phyloP scores from a whole-genome alignment of 345 rosid species.

The Brassica carinata region DNA sequence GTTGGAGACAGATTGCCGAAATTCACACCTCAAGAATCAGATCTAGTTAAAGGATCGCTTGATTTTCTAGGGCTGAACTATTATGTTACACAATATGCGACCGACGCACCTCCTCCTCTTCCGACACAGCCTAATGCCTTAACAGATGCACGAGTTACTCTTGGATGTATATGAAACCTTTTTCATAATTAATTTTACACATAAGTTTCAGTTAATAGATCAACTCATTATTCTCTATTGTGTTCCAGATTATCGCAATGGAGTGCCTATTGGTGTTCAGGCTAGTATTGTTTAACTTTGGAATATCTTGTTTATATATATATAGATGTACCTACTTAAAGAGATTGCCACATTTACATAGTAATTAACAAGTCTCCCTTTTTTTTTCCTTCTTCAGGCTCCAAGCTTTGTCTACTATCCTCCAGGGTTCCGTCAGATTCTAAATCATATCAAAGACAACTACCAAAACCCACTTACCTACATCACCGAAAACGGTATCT shows the following conservation, averaged over 20 bases:
- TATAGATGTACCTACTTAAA: not conserved
- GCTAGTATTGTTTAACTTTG: not conserved
- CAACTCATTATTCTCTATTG: not conserved
- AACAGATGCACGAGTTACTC: constrained; percentile 29
- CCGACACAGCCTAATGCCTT: not conserved
- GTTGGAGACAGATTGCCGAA: constrained; percentile 28
- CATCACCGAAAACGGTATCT: constrained; percentile 36
- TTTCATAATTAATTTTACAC: not conserved
- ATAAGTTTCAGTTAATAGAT: no score
- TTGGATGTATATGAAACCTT: constrained; percentile 13
- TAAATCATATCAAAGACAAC: constrained; percentile 19
- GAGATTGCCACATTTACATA: not conserved
- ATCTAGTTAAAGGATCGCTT: constrained; percentile 33
- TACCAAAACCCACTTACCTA: constrained; percentile 35
- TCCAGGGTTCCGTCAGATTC: constrained; percentile 25
- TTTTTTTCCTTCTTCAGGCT: not conserved
- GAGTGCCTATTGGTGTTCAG: constrained; percentile 26
- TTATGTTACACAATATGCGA: constrained; percentile 36
- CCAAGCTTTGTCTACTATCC: not conserved
- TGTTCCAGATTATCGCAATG: constrained; percentile 6
- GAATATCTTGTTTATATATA: not conserved
- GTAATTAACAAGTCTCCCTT: not conserved
- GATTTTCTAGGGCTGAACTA: constrained; percentile 41
- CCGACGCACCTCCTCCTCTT: constrained; percentile 11
- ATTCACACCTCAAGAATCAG: constrained; percentile 18